Base-by-base conservation (phyloP, 2,329 filamentous ascomycete species). In the Apiospora phragmitis region DNA sequence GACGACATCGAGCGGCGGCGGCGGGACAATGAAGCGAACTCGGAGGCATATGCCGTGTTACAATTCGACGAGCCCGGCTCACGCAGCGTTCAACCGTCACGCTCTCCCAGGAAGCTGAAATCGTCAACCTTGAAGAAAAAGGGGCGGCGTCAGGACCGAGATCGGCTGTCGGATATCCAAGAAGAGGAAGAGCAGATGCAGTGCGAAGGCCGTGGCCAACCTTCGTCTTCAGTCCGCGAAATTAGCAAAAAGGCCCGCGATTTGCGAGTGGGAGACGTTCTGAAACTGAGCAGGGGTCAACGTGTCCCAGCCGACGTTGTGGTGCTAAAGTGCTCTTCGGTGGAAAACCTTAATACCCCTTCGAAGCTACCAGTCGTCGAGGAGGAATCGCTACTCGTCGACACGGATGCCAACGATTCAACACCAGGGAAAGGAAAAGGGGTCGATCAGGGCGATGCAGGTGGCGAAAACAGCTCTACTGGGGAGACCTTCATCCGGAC, bases 401-500 rank as follows among this genome's bases (percentile, higher is more conserved):
- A 75, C 45, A 71, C 71, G 29, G 72, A 70, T 47, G 74, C 69
- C 73, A 76, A 73, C 32, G 68, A 75, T n/a, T 74, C 76, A 45
- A 74, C 76, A 1, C 81, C 83, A 55, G 79, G 78, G 21, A 84
- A 83, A 66, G 77, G 80, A 55, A 79, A 80, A 38, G 77, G 78
- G 59, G 70, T 74, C 51, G 77, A 78, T 14, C 32, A 75, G 2
- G 73, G 75, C 2, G 80, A 82, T 47, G 80, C 77, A 66, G 80
- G 80, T 16, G 35, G 38, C 41, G 38, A 26, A 29, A 67, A 29
- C 65, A 81, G 83, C 24, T 82, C 87, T n/a, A 86, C 87, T 35
- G 94, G 94, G 38, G 97, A 99, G 82, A 95, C 95, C 0, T 99
- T 99, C 77, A 98, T 99, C 78, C 90, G 96, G 72, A 99, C 97